Evolutionary conservation across 2,329 filamentous ascomycete genomes (phyloP), one percentile per base, ranked within the genome.

Genomic region (Colletotrichum kahawae): DNA sequence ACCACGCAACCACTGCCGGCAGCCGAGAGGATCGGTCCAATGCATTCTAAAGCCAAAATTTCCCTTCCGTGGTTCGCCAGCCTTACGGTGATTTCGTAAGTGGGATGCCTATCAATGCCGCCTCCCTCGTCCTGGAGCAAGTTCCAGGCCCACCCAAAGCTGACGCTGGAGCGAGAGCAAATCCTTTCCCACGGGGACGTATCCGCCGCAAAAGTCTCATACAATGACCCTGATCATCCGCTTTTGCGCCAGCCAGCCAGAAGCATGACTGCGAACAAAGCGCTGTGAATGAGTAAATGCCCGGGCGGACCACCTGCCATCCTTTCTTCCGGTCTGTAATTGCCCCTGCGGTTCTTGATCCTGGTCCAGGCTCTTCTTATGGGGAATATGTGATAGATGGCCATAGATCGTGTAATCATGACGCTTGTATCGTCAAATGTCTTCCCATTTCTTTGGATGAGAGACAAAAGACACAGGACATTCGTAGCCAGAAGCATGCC

Each of bases 401-500:
- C 48, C 59, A 71, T 56, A 33, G 69, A 71, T 16, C 69, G 27
- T 10, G 69, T 2, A 21, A 71, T 7, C 29, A 65, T 65, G 16
- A 31, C 62, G 33, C 69, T 65, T 7, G 51, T 59, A 10, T 64
- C 33, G 60, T 65, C 60, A 21, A 71, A 71, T 29, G 10, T 13
- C 5, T 57, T 33, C 24, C 13, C 18, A 13, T 62, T 34, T n/a
- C 27, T 59, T n/a, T 2, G 48, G 38, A 64, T 18, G 2, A 71
- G 48, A n/a, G 31, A 65, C 16, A 71, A 31, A 13, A 64, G 12
- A 18, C 69, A 71, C 7, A 71, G 21, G 1, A 71, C 7, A 24
- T 71, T 29, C 10, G 62, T 64, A 18, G 69, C 62, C 12, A 71
- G 69, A 18, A 71, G 69, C 59, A 65, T 56, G 29, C 69, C 69